Evolutionary conservation across 2,329 filamentous ascomycete genomes (phyloP), one percentile per base, ranked within the genome.

Genomic region (Sporothrix phasma): DNA sequence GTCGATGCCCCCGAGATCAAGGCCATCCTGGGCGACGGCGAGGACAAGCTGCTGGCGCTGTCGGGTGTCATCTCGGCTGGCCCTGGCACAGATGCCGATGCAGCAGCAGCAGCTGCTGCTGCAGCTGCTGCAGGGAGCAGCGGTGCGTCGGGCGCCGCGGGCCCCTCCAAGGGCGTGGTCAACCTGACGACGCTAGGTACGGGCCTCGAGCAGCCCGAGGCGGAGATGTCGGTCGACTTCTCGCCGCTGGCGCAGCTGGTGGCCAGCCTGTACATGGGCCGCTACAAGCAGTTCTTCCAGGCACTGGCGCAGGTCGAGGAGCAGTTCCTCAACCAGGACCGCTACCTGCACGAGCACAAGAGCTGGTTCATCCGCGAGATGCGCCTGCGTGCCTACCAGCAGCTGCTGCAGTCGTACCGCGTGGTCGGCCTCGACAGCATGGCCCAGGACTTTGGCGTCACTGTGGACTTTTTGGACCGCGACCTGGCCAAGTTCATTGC

Each of bases 331-430:
- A 92, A 87, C 69, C 90, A 94, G 74, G 94, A 99, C 74, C 89
- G 94, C 65, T 96, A 97, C 77, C 83, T 99, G 64, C 88, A 92
- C 73, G 94, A 99, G 81, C 94, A 99, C 80, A 90, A 90, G 75
- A 87, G 86, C 72, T 99, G 94, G 93, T 97, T 94, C 75, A 93
- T 99, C 70, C 89, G 94, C 61, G 94, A 99, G 82, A 99, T 99
- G 94, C 88, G 94, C 65, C 84, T 97, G 69, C 88, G 93, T 65
- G 93, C 91, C 41, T 99, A 99, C 79, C 91, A 96, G 76, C 94
- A 99, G 80, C 84, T 99, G 46, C 84, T 99, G 49, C 94, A 97
- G 80, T 96, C 91, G 74, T 99, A 99, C 79, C 88, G 93, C 56
- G 91, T 99, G 11, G 94, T 99, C 41, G 92, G 93, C n/a, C 81